Base-by-base conservation (phyloP, 2,329 filamentous ascomycete species). In the Trichoderma brevicompactum region DNA sequence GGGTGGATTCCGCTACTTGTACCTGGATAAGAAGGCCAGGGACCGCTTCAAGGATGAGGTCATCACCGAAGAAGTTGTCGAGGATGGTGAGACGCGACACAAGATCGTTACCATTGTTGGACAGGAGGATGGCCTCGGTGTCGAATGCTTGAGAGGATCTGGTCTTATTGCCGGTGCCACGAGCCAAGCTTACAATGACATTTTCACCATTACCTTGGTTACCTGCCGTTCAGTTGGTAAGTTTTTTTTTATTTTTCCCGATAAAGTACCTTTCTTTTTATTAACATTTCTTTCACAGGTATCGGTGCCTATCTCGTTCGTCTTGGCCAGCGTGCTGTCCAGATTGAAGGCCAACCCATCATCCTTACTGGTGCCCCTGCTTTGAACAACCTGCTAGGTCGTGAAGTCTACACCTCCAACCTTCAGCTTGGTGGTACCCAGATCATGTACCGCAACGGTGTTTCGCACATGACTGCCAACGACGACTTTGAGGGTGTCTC, bases 381-480 rank as follows among this genome's bases (percentile, higher is more conserved):
- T 66, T 90, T 99, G 78, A 99, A 99, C 88, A 99, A 98, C 83
- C 85, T 99, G 73, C 88, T 99, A 67, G 95, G 95, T 74, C 93
- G 96, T 72, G 95, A 99, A 80, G 94, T 99, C 36, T 99, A 99
- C 83, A 97, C 95, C 28, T 98, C 95, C 67, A 99, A 99, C 86
- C 82, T 99, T 75, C 95, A 99, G 84, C 92, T 99, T 70, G 95
- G 95, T 88, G 95, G 95, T 73, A 99, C 95, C n/a, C 95, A 99
- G 81, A 99, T 99, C 86, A 99, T 99, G 95, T 98, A 99, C 88
- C 94, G 92, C 82, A 99, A 99, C 78, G 95, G 95, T 87, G 95
- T 99, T 48, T 98, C 95, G 23, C 95, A 99, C 83, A 94, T 98
- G 92, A 97, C 94, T 71, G 95, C 95, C 74, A 91, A 90, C 72